phyloP scores from a whole-genome alignment of 306 rosid species.

The Elaeagnus macrophylla region DNA sequence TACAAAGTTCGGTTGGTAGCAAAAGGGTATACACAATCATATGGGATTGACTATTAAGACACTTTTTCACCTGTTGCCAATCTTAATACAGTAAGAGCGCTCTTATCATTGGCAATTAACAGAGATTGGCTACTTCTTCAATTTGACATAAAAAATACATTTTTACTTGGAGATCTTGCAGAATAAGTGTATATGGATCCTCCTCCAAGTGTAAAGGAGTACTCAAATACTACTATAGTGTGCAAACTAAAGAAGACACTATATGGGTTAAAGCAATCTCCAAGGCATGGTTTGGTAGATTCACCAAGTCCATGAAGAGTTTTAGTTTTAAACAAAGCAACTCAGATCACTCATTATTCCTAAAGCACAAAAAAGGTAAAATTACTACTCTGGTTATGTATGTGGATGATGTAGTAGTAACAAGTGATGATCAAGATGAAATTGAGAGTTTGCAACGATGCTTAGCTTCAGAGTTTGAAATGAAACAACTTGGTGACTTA shows the following conservation, averaged over 20 bases:
- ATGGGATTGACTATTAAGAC: constrained; percentile 6
- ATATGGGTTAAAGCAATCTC: neutral
- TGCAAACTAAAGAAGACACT: neutral
- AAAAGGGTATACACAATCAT: neutral
- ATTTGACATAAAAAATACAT: neutral
- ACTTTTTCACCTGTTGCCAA: neutral
- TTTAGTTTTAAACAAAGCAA: neutral
- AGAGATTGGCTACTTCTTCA: neutral
- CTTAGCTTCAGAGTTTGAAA: neutral
- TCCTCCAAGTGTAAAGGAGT: too few species aligned
- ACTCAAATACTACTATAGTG: too few species aligned
- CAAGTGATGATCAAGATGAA: too few species aligned
- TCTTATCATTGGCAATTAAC: neutral
- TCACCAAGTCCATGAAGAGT: neutral
- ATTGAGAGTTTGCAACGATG: too few species aligned
- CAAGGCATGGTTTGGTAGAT: neutral
- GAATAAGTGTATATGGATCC: too few species aligned
- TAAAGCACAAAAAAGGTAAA: too few species aligned
- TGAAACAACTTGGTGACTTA: neutral
- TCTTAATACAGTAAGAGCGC: constrained; percentile 1
- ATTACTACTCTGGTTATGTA: too few species aligned
- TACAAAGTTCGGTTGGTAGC: too few species aligned
- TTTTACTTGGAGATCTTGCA: too few species aligned
- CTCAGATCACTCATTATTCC: neutral
- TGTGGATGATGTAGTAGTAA: too few species aligned